A percentile compares a stretch with the other conserved stretches of the same genome.
These are phyloP conservation scores for Phyllosticta citrichinensis DNA, from an alignment of 2,329 filamentous ascomycete species.

Conservation along the genomic window DNA sequence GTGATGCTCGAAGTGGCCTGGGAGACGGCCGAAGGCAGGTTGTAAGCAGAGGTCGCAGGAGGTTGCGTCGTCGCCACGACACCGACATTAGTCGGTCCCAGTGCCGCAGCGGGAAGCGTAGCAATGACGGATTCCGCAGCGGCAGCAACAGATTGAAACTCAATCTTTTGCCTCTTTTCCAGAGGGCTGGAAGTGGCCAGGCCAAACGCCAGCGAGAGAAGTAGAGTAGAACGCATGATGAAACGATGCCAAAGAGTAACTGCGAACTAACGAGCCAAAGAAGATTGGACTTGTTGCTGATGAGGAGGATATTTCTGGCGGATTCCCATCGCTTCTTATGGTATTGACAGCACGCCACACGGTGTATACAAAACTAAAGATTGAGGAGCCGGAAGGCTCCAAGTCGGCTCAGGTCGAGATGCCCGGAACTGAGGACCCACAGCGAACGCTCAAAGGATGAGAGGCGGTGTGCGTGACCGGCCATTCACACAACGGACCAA, in stretches of 20 bases:
- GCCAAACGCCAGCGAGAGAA: constrained; percentile 6
- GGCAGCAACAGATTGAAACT: background rate
- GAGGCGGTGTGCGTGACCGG: background rate
- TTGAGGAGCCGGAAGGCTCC: background rate
- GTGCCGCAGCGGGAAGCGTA: background rate
- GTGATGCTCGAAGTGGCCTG: constrained; percentile 3
- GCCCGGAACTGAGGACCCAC: background rate
- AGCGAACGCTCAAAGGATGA: background rate
- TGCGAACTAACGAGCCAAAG: background rate
- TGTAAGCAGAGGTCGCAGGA: constrained; percentile 1
- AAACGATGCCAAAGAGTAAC: background rate
- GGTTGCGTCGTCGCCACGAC: constrained; percentile 1
- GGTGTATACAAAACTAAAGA: background rate
- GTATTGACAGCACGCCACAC: background rate
- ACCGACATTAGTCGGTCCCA: constrained; percentile 2
- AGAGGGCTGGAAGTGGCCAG: constrained; percentile 5
- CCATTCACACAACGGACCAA: background rate
- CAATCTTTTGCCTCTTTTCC: constrained; percentile 1
- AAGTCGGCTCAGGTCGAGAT: background rate
- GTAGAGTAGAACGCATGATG: background rate
- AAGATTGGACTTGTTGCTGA: background rate
- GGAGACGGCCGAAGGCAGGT: constrained; percentile 1
- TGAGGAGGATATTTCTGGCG: background rate
- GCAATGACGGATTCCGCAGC: constrained; percentile 1
- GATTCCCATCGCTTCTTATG: background rate